Evolutionary conservation across 768 basidiomycete genomes (phyloP).

Genomic region (Phaeotremella skinneri): DNA sequence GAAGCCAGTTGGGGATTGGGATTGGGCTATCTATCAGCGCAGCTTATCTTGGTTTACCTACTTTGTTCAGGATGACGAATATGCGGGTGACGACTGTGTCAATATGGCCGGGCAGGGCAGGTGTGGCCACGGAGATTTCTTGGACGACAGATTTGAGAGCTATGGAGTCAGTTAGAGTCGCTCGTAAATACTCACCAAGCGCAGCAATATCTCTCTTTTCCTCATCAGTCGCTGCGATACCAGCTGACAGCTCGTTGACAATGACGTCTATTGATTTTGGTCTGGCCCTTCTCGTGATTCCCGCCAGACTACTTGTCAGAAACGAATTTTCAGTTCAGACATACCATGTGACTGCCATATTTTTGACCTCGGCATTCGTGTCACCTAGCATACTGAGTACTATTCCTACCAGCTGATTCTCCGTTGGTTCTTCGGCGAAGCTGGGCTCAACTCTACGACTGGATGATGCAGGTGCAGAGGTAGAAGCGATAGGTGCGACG

Average conservation of each 20-base stretch:
- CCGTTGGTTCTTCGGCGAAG: constrained; percentile 79
- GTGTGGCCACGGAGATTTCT: constrained; percentile 76
- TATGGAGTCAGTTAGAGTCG: constrained; percentile 47
- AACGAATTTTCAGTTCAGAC: constrained; percentile 29
- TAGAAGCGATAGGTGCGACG: constrained; percentile 30
- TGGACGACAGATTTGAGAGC: constrained; percentile 93
- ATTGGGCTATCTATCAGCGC: constrained; percentile 21
- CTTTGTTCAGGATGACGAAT: constrained; percentile 72
- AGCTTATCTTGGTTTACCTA: constrained; percentile 49
- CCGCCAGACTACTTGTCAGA: constrained; percentile 64
- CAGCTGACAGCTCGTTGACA: constrained; percentile 83
- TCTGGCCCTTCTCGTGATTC: constrained; percentile 84
- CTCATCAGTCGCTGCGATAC: constrained; percentile 81
- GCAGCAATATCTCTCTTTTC: constrained; percentile 91
- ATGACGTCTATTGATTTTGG: constrained; percentile 74
- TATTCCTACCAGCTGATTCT: constrained; percentile 77
- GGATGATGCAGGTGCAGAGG: constrained; percentile 14
- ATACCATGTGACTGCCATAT: constrained; percentile 92
- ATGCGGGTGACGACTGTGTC: constrained; percentile 80
- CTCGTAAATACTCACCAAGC: constrained; percentile 61
- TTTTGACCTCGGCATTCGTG: constrained; percentile 97
- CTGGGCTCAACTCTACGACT: constrained; percentile 43
- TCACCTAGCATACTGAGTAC: constrained; percentile 86
- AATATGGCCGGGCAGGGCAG: constrained; percentile 73
- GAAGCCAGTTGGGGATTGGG: constrained; percentile 52